Conservation (phyloP, 768 basidiomycete genomes). For the Naganishia randhawae region DNA sequence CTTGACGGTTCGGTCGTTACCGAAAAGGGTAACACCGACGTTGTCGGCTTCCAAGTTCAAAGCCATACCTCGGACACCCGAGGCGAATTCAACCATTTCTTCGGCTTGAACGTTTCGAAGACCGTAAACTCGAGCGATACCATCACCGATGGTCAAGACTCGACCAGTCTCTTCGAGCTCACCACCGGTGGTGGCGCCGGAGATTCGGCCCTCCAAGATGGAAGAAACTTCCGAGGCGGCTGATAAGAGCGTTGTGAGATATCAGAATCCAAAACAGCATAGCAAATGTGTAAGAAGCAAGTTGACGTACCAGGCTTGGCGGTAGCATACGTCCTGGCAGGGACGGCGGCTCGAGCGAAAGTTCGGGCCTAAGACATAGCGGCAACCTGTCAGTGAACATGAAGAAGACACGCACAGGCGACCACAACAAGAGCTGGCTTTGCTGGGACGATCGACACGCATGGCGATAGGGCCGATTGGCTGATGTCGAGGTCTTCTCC, state of each 20-base stretch:
- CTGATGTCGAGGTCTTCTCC: background rate
- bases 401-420: no score
- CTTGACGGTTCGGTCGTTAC: conserved; percentile 81
- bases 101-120: conserved; percentile 97
- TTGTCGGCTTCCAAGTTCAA: conserved; percentile 99
- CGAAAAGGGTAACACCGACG: conserved; percentile 99
- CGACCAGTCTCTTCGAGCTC: conserved; percentile 99
- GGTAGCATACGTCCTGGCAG: conserved; percentile 81
- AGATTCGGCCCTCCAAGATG: conserved; percentile 97
- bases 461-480: background rate
- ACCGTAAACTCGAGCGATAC: conserved; percentile 90
- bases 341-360: conserved; percentile 43
- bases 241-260: conserved; percentile 47
- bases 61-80: conserved; percentile 99
- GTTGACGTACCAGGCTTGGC: conserved; percentile 82
- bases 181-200: conserved; percentile 80
- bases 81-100: conserved; percentile 99
- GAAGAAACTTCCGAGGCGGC: conserved; percentile 99
- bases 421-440: background rate
- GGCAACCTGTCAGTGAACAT: background rate
- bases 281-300: background rate
- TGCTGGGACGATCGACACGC: background rate
- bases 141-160: conserved; percentile 98
- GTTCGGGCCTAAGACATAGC: conserved; percentile 43
- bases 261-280: conserved; percentile 42